Conservation (phyloP, 306 rosid genomes). For the Fragaria nilgerrensis region DNA sequence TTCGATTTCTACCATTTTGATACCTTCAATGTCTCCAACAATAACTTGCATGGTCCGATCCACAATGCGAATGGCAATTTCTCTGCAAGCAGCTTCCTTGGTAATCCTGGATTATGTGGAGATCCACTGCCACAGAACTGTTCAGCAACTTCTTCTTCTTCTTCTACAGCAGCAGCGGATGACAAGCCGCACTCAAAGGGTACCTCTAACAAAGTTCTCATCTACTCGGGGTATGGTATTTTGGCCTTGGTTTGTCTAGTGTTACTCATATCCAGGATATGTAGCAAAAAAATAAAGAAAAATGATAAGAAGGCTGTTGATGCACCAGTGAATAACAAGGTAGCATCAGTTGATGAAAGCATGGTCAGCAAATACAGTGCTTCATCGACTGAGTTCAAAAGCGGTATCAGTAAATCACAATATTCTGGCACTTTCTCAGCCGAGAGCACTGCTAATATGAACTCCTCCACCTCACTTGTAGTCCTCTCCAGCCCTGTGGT, state of each 20-base stretch:
- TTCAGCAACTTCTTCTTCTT: conserved; percentile 8
- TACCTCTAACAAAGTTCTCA: conserved; percentile 39
- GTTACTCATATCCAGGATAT: conserved; percentile 35
- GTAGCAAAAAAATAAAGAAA: conserved; percentile 37
- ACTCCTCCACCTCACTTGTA: conserved; percentile 63
- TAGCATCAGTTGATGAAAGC: conserved; percentile 27
- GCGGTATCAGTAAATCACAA: conserved; percentile 44
- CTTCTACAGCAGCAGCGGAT: not conserved
- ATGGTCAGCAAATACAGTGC: conserved; percentile 23
- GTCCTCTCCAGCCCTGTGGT: conserved; percentile 52
- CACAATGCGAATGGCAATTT: conserved; percentile 41
- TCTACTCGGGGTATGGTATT: conserved; percentile 63
- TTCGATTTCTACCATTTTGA: conserved; percentile 57
- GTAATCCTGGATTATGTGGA: conserved; percentile 67
- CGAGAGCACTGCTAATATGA: conserved; percentile 42
- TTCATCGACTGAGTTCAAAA: conserved; percentile 45
- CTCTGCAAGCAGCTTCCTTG: conserved; percentile 47
- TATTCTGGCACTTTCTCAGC: conserved; percentile 33
- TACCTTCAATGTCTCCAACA: conserved; percentile 54
- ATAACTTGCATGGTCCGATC: conserved; percentile 49
- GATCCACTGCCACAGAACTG: conserved; percentile 48
- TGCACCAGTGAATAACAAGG: conserved; percentile 21
- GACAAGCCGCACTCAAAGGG: conserved; percentile 36
- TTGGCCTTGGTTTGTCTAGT: conserved; percentile 40
- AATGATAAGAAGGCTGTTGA: conserved; percentile 31